Base-by-base conservation (phyloP, 2,329 filamentous ascomycete genomes). In the Sporothrix brasiliensis region DNA sequence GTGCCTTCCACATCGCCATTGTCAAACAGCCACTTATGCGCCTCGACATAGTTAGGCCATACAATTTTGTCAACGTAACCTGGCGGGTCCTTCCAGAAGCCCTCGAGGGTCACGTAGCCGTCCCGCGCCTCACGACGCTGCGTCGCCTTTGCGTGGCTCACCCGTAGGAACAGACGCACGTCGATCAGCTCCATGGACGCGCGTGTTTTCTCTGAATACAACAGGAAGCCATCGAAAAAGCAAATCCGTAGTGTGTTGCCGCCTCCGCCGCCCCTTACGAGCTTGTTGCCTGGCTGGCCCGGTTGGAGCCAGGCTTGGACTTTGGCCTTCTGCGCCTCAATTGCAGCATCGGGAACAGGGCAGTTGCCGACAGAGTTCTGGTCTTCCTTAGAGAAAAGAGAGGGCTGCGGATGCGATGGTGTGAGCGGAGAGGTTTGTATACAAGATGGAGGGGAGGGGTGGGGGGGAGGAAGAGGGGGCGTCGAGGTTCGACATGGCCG, bases 61-160 rank as follows among this genome's bases (percentile, higher is more conserved):
- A 99, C 95, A 69, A 99, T 87, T 78, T 91, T 87, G 78, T 98
- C 94, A 50, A 98, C 93, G 78, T 98, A 99, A 0, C 92, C 94
- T 0, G 93, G 93, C 0, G 95, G 95, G 79, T 99, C 95, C 70
- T 89, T 86, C 95, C 95, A 99, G 81, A 97, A 99, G 39, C 94
- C 94, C 76, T 97, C 89, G 5, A 91, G 80, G 3, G 92, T 94
- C 41, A 93, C 91, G 78, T 95, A 95, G 13, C 92, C 92, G 74
- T 86, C 88, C 69, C 92, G 83, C 0, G 88, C 88, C 77, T 91
- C 88, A 41, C 92, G 83, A 30, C 92, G 84, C 47, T 82, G 80
- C 76, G 90, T 91, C 3, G 90, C 90, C 53, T 81, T 86, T 14
- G 81, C 81, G 71, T 90, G 89, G 39, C 87, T 86, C 1, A 92